Base-by-base conservation (phyloP, 139 green algal genomes). In the Chlorella sp. region DNA sequence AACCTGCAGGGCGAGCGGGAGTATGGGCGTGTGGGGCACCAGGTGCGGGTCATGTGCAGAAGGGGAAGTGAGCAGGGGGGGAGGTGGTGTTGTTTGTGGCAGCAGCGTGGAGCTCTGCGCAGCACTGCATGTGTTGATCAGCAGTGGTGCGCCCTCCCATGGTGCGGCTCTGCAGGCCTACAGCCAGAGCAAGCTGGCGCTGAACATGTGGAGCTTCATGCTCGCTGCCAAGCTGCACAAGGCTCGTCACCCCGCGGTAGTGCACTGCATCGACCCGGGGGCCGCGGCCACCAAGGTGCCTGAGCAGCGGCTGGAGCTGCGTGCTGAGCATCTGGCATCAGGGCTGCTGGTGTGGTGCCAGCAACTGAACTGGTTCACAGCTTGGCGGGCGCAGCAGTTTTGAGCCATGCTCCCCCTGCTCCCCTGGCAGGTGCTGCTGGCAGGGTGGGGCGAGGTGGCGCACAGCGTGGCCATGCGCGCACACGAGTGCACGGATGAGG, bases 1-100 rank as follows among this genome's bases (percentile, higher is more conserved):
- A 93, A 94, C 76, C 87, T 94, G 23, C 86, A 96, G 78, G 85
- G 91, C 74, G 91, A 93, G 74, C 63, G 64, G 13, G 82, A 78
- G 15, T 87, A 86, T 56, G 85, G 69, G 70, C 32, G 56, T 9
- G 41, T n/a, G 47, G 82, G 82, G n/a, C 71, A 83, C 56, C 23
- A 57, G 51, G 51, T 60, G 13, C n/a, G n/a, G n/a, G n/a, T n/a
- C n/a, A n/a, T n/a, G n/a, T n/a, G n/a, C n/a, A n/a, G n/a, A n/a
- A n/a, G n/a, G n/a, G n/a, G n/a, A n/a, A n/a, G n/a, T n/a, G n/a
- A n/a, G n/a, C n/a, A n/a, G n/a, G 7, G 44, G 7, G 44, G 44
- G 7, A 55, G 44, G 44, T 55, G 44, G 44, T 55, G 44, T 11
- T 55, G 44, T 7, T 11, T 55, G 44, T 7, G 7, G 7, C 7